Evolutionary conservation across 225 moss, liverwort and hornwort species (phyloP), one percentile per base, ranked within the genome.

Genomic region (Polytrichum commune): DNA sequence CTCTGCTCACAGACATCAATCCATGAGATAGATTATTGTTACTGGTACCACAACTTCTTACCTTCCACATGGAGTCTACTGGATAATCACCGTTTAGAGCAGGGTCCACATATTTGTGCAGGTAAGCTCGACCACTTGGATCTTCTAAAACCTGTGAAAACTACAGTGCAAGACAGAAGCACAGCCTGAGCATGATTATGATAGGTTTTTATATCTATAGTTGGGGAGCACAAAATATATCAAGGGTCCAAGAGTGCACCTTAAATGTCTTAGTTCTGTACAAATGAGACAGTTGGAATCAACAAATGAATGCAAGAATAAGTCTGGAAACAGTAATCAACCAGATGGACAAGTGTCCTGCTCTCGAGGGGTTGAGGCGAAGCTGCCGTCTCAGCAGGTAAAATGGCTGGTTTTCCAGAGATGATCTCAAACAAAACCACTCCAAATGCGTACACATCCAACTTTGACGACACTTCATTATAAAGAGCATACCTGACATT

Each of bases 391-490:
- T 66, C 62, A 53, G 16, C 68, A 65, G 64, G 54, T 33, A 90
- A 85, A 80, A 97, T 90, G 68, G 94, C 94, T 67, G 81, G 65
- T 78, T 86, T 92, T 61, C 90, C 97, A 67, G 94, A 94, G 53
- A 94, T 77, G 19, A 94, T 91, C 81, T 97, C 97, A 54, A 87
- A 92, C 61, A 97, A 86, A 67, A 97, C 94, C 63, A 97, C 91
- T 63, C 97, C 97, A 77, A 94, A 97, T 35, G 94, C 88, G 76
- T 87, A 97, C 29, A 97, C 97, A 74, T 97, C 97, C 73, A 94
- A 65, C 86, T 90, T 97, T 19, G 97, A 85, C 30, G 94, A 80
- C 22, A 97, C 92, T 78, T 97, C 97, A 54, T 89, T 94, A 72
- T 89, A 94, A 63, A 91, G 97, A 26, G 97, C 97, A 69, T 97